Percentiles rank a stretch among this genome's conserved stretches.
phyloP scores from a whole-genome alignment of 345 rosid genomes.

The Ceriops decandra region DNA sequence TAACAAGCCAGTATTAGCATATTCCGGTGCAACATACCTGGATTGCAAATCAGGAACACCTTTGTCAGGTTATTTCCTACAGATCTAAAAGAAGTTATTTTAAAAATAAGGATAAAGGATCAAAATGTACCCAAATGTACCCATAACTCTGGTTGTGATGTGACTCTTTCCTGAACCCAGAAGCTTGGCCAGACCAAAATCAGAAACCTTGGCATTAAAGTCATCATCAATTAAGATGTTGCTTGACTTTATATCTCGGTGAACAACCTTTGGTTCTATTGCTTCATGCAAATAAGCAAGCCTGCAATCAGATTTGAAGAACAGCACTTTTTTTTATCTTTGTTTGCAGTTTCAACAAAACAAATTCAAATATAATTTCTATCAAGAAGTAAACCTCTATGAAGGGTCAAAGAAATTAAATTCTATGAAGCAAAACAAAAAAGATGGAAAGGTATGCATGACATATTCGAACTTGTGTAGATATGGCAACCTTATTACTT shows the following conservation, averaged over 20 bases:
- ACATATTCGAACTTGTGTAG: not conserved
- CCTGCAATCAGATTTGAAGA: slow-evolving; percentile 38
- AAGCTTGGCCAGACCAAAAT: slow-evolving; percentile 96
- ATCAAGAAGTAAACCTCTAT: not conserved
- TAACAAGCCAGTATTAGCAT: slow-evolving; percentile 86
- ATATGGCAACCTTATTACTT: no score
- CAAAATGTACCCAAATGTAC: slow-evolving; percentile 81
- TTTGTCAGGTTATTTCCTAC: slow-evolving; percentile 11
- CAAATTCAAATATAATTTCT: slow-evolving; percentile 3
- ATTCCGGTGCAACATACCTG: slow-evolving; percentile 98
- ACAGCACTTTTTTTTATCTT: not conserved
- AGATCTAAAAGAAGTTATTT: slow-evolving; percentile 7
- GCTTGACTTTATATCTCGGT: slow-evolving; percentile 94
- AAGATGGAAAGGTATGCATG: not conserved
- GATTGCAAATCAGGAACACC: slow-evolving; percentile 15
- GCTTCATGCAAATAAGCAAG: slow-evolving; percentile 99
- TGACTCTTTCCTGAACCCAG: slow-evolving; percentile 88
- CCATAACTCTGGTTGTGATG: slow-evolving; percentile 96
- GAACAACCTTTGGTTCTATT: slow-evolving; percentile 95
- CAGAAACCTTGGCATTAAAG: slow-evolving; percentile 76
- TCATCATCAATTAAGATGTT: slow-evolving; percentile 77
- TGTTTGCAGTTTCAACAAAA: not conserved
- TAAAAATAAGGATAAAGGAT: not conserved
- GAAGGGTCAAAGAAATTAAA: not conserved
- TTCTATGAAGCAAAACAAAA: not conserved